phyloP scores from a whole-genome alignment of 192 early-diverging fungal genomes.

The Nowakowskiella sp. region DNA sequence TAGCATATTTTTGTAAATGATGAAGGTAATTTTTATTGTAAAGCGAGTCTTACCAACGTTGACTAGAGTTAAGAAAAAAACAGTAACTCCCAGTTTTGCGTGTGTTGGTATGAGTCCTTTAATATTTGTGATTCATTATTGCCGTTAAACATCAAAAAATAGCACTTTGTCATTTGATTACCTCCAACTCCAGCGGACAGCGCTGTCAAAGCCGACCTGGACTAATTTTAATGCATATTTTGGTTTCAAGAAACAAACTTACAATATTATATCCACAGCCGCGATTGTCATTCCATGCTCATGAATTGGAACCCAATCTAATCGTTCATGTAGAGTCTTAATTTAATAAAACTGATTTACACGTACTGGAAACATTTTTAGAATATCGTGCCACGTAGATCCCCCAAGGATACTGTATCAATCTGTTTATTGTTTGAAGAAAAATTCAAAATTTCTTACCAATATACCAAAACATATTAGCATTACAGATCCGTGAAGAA shows the following conservation, averaged over 20 bases:
- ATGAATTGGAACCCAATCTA: background rate
- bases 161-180: no score
- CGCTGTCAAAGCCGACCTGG: background rate
- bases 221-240: background rate
- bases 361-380: background rate
- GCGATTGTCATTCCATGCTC: constrained; percentile 1
- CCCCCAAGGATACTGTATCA: background rate
- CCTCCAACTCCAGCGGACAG: background rate
- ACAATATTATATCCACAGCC: background rate
- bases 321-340: no score
- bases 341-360: no score
- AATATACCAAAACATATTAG: background rate
- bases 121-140: no score
- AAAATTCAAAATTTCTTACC: no score
- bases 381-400: background rate
- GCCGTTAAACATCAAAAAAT: no score
- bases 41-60: no score
- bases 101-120: background rate
- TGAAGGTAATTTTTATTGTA: no score
- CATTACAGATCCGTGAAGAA: background rate
- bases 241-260: background rate
- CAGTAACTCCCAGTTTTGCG: background rate
- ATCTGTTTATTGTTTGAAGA: no score
- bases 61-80: background rate
- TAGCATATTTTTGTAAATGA: no score